Evolutionary conservation across 83 land plant genomes (phyloP), one percentile per base, ranked within the genome.

Genomic region (Diphasiastrum complanatum): DNA sequence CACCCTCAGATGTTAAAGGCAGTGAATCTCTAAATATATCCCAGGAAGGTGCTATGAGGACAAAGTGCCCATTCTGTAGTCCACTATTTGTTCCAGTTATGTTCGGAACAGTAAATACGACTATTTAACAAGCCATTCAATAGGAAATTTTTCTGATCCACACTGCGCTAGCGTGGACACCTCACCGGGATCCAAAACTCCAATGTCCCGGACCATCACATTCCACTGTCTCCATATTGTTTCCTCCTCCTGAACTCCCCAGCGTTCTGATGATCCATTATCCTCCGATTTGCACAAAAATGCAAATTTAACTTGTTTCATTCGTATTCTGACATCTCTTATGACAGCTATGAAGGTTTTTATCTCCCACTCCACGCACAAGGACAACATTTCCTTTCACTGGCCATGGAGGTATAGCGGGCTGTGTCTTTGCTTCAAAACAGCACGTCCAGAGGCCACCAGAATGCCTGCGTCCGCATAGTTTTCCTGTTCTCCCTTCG

Each of bases 401-500:
- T 8, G 58, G 58, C 58, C 58, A 54, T 22, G 58, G 58, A 25
- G 58, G 58, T 5, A 54, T 54, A n/a, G 33, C 24, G 4, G 58
- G 29, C n/a, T 12, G 33, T 25, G 24, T 54, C 43, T 14, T 38
- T 38, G 43, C 43, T 14, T 38, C n/a, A n/a, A n/a, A n/a, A n/a
- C n/a, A n/a, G n/a, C n/a, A n/a, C n/a, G n/a, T n/a, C n/a, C n/a
- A n/a, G n/a, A n/a, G n/a, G n/a, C n/a, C n/a, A n/a, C n/a, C n/a
- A n/a, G n/a, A n/a, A n/a, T n/a, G n/a, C n/a, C n/a, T n/a, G n/a
- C n/a, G n/a, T n/a, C n/a, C n/a, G n/a, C n/a, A n/a, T n/a, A n/a
- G n/a, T n/a, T n/a, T n/a, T n/a, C n/a, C n/a, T n/a, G n/a, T n/a
- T n/a, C n/a, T n/a, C n/a, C n/a, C n/a, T n/a, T n/a, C n/a, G n/a